Evolutionary conservation across 208 protist species (phyloP), one percentile per base, ranked within the genome.

Genomic region (Trypanosoma cruzi): DNA sequence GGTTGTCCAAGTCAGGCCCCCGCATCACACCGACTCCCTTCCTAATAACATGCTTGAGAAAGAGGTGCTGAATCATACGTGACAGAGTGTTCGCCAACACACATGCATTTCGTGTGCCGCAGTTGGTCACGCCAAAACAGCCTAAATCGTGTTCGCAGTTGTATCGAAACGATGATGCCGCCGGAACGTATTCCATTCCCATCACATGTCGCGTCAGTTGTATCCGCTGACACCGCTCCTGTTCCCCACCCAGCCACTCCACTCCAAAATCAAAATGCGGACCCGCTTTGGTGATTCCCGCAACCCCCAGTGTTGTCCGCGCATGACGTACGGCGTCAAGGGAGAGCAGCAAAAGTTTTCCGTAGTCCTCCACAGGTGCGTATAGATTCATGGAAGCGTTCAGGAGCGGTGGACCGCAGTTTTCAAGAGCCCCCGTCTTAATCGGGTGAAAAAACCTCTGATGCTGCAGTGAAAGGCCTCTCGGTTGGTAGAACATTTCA

Each of bases 401-500:
- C 46, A 90, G 71, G 7, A 87, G 62, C 24, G 85, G 69, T 16
- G 89, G 86, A 14, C 73, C 81, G 70, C 80, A 82, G 78, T 93
- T 95, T 11, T 66, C 80, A 28, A 62, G 2, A 7, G 64, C 64
- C 7, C 80, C 80, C 7, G 60, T 31, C 20, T 75, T 48, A 7
- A 95, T 34, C 16, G 89, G 83, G 2, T 63, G 34, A 26, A 64
- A 54, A 56, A 90, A 92, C 16, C 64, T 54, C 56, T 76, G 68
- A 60, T 95, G 85, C 72, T 90, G 89, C 42, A 82, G 64, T 16
- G 86, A 75, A 32, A 86, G 82, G 7, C 86, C 86, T 7, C 79
- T 91, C 6, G 86, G 86, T 64, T 92, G 84, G 71, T 95, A 95
- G 62, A 95, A 93, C 42, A 95, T 55, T 70, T 91, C 86, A 66